Percentiles rank a stretch among this genome's conserved stretches.
These are phyloP conservation scores for Exophiala spinifera DNA, from an alignment of 2,329 filamentous ascomycete genomes.

Conservation along the genomic window DNA sequence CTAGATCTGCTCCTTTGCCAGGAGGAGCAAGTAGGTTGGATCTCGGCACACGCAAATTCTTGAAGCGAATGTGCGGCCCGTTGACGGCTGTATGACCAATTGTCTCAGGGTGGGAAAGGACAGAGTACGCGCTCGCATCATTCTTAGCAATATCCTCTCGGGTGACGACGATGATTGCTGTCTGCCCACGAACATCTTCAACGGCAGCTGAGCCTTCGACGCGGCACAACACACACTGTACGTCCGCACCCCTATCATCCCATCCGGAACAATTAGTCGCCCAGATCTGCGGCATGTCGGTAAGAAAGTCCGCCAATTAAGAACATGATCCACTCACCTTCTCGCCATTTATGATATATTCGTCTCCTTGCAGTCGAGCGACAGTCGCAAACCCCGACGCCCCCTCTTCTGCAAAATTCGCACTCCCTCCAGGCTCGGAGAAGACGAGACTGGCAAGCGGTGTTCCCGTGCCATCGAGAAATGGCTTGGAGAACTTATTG, in stretches of 20 bases:
- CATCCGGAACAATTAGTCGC: constrained; percentile 55
- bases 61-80: constrained; percentile 51
- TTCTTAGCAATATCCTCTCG: constrained; percentile 48
- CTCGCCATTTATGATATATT: constrained; percentile 54
- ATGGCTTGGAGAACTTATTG: constrained; percentile 48
- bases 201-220: constrained; percentile 30
- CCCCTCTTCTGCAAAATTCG: constrained; percentile 53
- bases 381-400: constrained; percentile 50
- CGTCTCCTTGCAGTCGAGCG: constrained; percentile 47
- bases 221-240: constrained; percentile 54
- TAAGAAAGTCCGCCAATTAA: neutral
- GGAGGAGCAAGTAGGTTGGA: constrained; percentile 48
- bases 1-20: constrained; percentile 43
- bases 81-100: constrained; percentile 49
- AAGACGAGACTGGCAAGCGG: constrained; percentile 52
- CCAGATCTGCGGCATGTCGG: constrained; percentile 43
- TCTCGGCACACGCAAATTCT: constrained; percentile 47
- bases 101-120: constrained; percentile 47
- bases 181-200: constrained; percentile 33
- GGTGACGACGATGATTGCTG: constrained; percentile 53
- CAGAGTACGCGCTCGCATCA: constrained; percentile 41
- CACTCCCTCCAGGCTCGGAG: constrained; percentile 52
- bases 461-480: constrained; percentile 44
- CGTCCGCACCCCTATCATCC: constrained; percentile 52
- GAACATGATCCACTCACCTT: constrained; percentile 38